phyloP scores from a whole-genome alignment of 148 eudicot species.

The Chenopodium album region DNA sequence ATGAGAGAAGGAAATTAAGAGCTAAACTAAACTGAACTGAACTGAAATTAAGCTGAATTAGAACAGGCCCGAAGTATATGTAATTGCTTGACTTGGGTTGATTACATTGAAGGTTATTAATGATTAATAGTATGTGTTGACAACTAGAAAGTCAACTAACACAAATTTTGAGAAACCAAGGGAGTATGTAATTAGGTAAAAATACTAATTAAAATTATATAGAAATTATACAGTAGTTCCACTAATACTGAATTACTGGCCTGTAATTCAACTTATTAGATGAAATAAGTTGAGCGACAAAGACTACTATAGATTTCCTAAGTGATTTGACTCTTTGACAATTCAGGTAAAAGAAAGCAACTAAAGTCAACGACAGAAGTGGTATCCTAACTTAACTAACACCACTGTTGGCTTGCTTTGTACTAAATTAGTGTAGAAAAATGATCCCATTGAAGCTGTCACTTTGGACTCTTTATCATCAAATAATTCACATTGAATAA shows the following conservation, averaged over 20 bases:
- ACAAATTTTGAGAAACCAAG: no score
- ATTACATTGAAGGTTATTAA: no score
- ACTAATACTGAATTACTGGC: neutral
- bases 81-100: no score
- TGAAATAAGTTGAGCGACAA: constrained; percentile 28
- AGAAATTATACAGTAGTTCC: neutral
- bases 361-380: constrained; percentile 41
- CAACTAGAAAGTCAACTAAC: no score
- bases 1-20: no score
- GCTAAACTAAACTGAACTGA: no score
- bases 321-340: constrained; percentile 25
- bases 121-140: no score
- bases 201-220: no score
- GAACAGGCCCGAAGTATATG: no score
- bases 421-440: constrained; percentile 16
- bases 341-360: neutral
- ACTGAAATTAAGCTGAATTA: no score
- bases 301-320: constrained; percentile 18
- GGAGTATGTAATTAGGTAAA: no score
- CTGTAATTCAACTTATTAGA: constrained; percentile 24
- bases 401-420: constrained; percentile 25
- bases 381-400: constrained; percentile 36
- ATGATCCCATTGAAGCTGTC: neutral
- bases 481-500: neutral
- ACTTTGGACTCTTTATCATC: constrained; percentile 19